These are phyloP conservation scores for Amborella trichopoda DNA, from an alignment of 164 flowering plant genomes.

Conservation along the genomic window DNA sequence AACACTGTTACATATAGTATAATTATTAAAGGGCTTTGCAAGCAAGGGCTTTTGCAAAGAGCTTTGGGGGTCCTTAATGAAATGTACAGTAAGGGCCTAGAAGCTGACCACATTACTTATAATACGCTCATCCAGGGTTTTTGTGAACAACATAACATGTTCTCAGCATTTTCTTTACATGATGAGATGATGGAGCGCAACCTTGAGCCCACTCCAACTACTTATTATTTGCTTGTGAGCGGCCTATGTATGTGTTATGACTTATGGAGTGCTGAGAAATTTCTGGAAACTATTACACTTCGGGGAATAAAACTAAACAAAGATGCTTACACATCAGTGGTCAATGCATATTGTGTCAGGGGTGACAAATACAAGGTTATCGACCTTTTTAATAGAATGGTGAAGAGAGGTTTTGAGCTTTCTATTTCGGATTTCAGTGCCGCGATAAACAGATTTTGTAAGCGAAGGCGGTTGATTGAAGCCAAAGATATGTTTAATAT, in stretches of 20 bases:
- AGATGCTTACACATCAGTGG: conserved; percentile 45
- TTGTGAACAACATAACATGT: conserved; percentile 33
- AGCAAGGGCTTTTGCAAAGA: conserved; percentile 27
- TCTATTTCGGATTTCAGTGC: conserved; percentile 60
- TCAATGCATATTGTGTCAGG: conserved; percentile 70
- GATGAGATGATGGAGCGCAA: conserved; percentile 34
- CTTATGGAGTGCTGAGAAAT: conserved; percentile 32
- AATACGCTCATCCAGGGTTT: conserved; percentile 57
- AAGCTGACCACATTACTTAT: conserved; percentile 54
- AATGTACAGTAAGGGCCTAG: conserved; percentile 34
- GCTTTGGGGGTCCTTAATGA: conserved; percentile 24
- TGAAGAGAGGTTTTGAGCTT: conserved; percentile 37
- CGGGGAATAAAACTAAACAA: conserved; percentile 29
- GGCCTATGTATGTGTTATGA: conserved; percentile 50
- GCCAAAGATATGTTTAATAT: conserved; percentile 33
- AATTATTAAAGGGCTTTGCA: conserved; percentile 51
- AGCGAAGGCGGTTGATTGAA: conserved; percentile 28
- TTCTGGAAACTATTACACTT: conserved; percentile 23
- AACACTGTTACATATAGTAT: conserved; percentile 56
- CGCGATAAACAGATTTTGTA: conserved; percentile 68
- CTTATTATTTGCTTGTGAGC: conserved; percentile 56
- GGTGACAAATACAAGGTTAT: conserved; percentile 37
- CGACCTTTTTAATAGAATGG: conserved; percentile 38
- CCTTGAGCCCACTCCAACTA: conserved; percentile 45
- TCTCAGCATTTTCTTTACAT: conserved; percentile 28